A percentile compares a stretch with the other conserved stretches of the same genome.
phyloP scores from a whole-genome alignment of 192 early-diverging fungal species.

The Phlyctochytrium planicorne region DNA sequence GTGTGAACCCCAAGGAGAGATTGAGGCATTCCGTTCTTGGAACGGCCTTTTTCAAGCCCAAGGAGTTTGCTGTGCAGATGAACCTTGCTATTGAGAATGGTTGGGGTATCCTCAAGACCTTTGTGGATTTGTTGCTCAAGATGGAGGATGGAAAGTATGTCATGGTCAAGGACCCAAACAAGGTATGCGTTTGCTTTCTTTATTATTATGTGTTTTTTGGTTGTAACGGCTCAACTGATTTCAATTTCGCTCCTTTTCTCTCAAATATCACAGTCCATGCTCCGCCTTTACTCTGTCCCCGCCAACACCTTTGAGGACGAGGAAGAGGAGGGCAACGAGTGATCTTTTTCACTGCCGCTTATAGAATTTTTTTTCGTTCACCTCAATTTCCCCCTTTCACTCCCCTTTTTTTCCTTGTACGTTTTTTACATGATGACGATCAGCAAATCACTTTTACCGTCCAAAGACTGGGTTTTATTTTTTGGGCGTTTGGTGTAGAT shows the following conservation, averaged over 20 bases:
- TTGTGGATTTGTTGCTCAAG: constrained; percentile 83
- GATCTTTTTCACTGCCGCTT: too few relatives aligned
- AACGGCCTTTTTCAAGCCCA: constrained; percentile 79
- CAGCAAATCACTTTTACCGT: too few relatives aligned
- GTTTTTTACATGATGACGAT: too few relatives aligned
- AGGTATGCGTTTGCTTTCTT: constrained; percentile 43
- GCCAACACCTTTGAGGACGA: constrained; percentile 6
- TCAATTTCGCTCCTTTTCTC: background rate
- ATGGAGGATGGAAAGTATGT: constrained; percentile 92
- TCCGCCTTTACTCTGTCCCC: constrained; percentile 81
- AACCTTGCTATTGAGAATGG: constrained; percentile 79
- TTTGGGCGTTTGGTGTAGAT: too few relatives aligned
- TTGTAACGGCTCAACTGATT: background rate
- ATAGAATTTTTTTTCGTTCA: too few relatives aligned
- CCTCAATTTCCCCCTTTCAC: too few relatives aligned
- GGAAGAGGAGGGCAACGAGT: too few relatives aligned
- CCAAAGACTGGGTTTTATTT: too few relatives aligned
- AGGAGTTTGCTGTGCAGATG: constrained; percentile 88
- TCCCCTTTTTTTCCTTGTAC: too few relatives aligned
- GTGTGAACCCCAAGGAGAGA: constrained; percentile 74
- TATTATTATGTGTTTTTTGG: constrained; percentile 4
- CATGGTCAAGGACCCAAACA: constrained; percentile 95
- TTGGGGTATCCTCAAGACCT: constrained; percentile 95
- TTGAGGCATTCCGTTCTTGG: constrained; percentile 82
- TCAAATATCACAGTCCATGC: constrained; percentile 50